Conservation (phyloP, 345 rosid species). For the Lenwebbia sp. region DNA sequence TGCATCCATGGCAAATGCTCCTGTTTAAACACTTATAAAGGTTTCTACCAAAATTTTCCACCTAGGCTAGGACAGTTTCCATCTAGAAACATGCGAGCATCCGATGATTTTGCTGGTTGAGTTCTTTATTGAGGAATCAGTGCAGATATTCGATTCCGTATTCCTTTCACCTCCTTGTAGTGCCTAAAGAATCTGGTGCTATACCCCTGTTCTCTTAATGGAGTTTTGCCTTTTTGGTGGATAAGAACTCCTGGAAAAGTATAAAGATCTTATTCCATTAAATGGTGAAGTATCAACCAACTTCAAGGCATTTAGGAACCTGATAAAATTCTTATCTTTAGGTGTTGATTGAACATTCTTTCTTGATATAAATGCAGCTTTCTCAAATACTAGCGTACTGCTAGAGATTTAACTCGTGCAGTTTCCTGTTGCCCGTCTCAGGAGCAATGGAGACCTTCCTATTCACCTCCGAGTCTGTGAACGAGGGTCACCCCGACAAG, state of each 20-base stretch:
- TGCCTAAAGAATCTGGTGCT: neutral
- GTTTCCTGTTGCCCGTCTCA: neutral
- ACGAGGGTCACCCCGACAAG: slow-evolving; percentile 47
- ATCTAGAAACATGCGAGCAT: neutral
- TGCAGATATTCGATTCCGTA: neutral
- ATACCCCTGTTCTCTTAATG: neutral
- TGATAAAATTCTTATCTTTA: neutral
- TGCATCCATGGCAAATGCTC: neutral
- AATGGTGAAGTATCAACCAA: neutral
- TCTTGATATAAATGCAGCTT: neutral
- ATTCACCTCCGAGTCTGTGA: slow-evolving; percentile 39
- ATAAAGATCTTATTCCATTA: neutral
- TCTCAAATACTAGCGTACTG: neutral
- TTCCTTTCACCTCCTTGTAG: neutral
- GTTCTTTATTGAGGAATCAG: neutral
- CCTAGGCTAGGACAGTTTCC: neutral
- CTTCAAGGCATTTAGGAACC: neutral
- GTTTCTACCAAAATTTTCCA: neutral
- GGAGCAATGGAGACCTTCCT: slow-evolving; percentile 34
- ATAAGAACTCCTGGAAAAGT: neutral
- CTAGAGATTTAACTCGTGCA: neutral
- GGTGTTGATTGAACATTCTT: neutral
- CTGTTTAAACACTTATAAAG: neutral
- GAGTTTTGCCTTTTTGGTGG: neutral
- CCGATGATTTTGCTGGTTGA: neutral